Evolutionary conservation across 345 rosid genomes (phyloP).

Genomic region (Carallia pectinifolia): DNA sequence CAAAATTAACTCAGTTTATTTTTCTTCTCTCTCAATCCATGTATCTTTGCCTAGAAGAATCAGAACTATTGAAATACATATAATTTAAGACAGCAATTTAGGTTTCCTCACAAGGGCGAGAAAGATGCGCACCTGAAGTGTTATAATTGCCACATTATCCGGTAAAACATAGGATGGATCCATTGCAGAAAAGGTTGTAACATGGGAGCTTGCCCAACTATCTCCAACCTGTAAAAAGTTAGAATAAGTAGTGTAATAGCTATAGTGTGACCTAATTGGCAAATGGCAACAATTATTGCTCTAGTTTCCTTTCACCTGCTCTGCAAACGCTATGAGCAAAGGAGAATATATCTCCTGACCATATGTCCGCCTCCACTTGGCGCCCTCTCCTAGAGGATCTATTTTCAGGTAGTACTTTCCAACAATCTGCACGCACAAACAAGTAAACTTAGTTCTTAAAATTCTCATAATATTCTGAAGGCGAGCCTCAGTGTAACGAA

Average conservation of each 20-base stretch:
- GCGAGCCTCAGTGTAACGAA: too few species aligned
- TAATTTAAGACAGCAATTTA: not conserved
- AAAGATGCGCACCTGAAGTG: constrained; percentile 65
- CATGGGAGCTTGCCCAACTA: constrained; percentile 53
- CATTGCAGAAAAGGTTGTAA: constrained; percentile 60
- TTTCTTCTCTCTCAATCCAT: too few species aligned
- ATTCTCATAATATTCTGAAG: not conserved
- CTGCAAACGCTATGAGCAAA: constrained; percentile 81
- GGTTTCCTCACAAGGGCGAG: not conserved
- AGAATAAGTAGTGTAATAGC: not conserved
- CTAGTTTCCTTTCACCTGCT: constrained; percentile 52
- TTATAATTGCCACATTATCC: constrained; percentile 64
- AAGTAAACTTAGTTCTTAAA: not conserved
- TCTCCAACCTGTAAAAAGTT: constrained; percentile 60
- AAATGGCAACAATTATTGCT: constrained; percentile 8
- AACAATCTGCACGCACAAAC: constrained; percentile 13
- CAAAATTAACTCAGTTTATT: too few species aligned
- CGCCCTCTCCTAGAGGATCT: constrained; percentile 74
- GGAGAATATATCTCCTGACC: constrained; percentile 95
- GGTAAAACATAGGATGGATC: constrained; percentile 79
- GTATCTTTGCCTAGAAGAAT: constrained; percentile 3
- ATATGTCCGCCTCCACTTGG: constrained; percentile 83
- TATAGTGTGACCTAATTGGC: not conserved
- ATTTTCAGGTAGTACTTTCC: constrained; percentile 69
- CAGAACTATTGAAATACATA: not conserved